Base-by-base conservation (phyloP, 306 rosid species). In the Quercus mongolica region DNA sequence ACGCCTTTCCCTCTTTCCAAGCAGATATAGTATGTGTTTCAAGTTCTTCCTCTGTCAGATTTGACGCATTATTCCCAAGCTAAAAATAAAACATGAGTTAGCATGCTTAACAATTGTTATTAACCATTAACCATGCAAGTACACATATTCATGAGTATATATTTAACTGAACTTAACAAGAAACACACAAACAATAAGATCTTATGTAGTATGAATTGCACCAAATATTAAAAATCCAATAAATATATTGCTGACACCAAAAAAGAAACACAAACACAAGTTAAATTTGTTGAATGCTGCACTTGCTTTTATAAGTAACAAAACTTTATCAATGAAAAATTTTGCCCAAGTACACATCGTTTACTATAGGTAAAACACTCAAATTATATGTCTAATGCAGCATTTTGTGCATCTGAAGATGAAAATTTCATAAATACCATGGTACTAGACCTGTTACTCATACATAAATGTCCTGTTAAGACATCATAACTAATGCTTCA, bases 21-120 rank as follows among this genome's bases (percentile, higher is more conserved):
- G 99, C 98, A 30, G 98, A 89, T 86, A 95, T 90, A 20, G 97
- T 90, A 85, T 95, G 99, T 51, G 99, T 93, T 88, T 96, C 99
- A 80, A 96, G 99, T 87, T 96, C 99, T 84, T 96, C 98, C 80
- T 96, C 97, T 7, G 99, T 92, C 78, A 96, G 89, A 86, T 91
- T 96, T 74, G 99, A 93, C 41, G 98, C 98, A 69, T 86, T 94
- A 88, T 87, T 96, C 88, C 98, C 98, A 57, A 96, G 94, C 99
- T 96, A 88, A 74, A 80, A 75, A 81, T 80, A 75, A 58, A 71
- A 75, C 69, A 57, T 64, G 35, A 52, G 79, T 80, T 70, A 84
- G 77, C 74, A 80, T 74, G 78, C 44, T 78, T 71, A 73, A 68
- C 74, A 63, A 78, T 35, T 74, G 77, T 35, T 72, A 68, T 55